Evolutionary conservation across 2,329 filamentous ascomycete genomes (phyloP).

Genomic region (Penicillium nordicum): DNA sequence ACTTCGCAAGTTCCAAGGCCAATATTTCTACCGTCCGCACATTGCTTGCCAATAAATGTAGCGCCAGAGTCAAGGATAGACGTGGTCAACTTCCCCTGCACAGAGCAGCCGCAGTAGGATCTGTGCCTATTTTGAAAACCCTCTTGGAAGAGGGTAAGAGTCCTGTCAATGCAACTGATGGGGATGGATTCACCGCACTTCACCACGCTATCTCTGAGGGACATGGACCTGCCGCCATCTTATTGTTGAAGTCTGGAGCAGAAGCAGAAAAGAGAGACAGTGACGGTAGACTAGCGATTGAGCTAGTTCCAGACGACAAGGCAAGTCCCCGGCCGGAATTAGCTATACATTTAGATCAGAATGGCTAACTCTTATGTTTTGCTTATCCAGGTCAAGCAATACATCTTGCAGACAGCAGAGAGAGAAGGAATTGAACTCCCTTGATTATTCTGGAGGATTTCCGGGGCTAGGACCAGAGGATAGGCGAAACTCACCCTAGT

Average conservation of each 20-base stretch:
- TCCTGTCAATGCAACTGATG: slow-evolving; percentile 79
- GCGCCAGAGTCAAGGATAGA: slow-evolving; percentile 75
- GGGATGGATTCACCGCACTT: slow-evolving; percentile 78
- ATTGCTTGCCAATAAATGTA: slow-evolving; percentile 73
- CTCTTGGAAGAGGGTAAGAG: slow-evolving; percentile 71
- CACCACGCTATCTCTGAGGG: slow-evolving; percentile 67
- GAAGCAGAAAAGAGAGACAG: slow-evolving; percentile 73
- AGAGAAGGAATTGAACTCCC: slow-evolving; percentile 74
- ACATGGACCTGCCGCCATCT: slow-evolving; percentile 75
- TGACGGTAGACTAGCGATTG: slow-evolving; percentile 69
- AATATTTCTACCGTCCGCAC: slow-evolving; percentile 77
- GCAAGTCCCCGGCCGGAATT: slow-evolving; percentile 46
- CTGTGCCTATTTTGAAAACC: slow-evolving; percentile 78
- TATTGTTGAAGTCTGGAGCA: slow-evolving; percentile 78
- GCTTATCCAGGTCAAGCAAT: slow-evolving; percentile 62
- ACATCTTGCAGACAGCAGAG: slow-evolving; percentile 74
- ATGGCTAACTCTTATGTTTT: slow-evolving; percentile 2
- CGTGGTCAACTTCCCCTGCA: slow-evolving; percentile 89
- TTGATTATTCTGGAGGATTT: slow-evolving; percentile 4
- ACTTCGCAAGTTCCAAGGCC: slow-evolving; percentile 87
- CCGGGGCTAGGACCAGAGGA: background rate
- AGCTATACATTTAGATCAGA: background rate
- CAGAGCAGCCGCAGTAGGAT: slow-evolving; percentile 84
- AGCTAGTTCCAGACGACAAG: slow-evolving; percentile 81
- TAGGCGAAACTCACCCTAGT: background rate